Base-by-base conservation (phyloP, 768 basidiomycete species). In the Lentinula aciculospora region DNA sequence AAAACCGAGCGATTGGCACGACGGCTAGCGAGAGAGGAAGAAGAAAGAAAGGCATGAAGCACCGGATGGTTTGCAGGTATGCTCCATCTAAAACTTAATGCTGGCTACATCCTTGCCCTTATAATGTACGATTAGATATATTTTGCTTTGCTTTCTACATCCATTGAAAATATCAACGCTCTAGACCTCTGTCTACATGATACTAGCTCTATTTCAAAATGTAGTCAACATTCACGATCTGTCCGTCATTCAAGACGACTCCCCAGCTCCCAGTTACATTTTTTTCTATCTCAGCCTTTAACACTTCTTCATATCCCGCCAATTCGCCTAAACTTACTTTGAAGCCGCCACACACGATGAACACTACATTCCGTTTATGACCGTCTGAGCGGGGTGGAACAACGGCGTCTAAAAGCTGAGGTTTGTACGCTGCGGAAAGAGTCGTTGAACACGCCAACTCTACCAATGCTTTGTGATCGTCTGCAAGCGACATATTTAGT, bases 361-460 rank as follows among this genome's bases (percentile, higher is more conserved):
- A 87, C 1, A 88, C 81, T n/a, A 84, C 74, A 0, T 68, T 72
- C 29, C 73, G 69, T 47, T 63, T 68, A 15, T 54, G 60, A 34
- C 65, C 57, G n/a, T 65, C 66, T 25, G 67, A 58, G 25, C 58
- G 34, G 32, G 62, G 62, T n/a, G 77, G 75, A 2, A 84, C 71
- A 21, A 86, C 60, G 44, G 68, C 76, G 58, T 80, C 69, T 64
- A 92, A 83, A 27, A 91, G 69, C 4, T 71, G 68, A 1, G 69
- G 75, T 31, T 78, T 78, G 65, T 90, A 92, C 2, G 82, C 88
- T 2, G 87, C 80, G 1, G 80, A 76, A 7, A 92, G 74, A 3
- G 89, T 83, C 7, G 86, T 83, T 4, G 88, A 76, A 61, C 89
- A 90, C 1, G 90, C 85, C 23, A 92, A 74, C 63, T 92, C 89